phyloP scores from a whole-genome alignment of 495 filamentous ascomycete species.

The Penicillium pancosmium region DNA sequence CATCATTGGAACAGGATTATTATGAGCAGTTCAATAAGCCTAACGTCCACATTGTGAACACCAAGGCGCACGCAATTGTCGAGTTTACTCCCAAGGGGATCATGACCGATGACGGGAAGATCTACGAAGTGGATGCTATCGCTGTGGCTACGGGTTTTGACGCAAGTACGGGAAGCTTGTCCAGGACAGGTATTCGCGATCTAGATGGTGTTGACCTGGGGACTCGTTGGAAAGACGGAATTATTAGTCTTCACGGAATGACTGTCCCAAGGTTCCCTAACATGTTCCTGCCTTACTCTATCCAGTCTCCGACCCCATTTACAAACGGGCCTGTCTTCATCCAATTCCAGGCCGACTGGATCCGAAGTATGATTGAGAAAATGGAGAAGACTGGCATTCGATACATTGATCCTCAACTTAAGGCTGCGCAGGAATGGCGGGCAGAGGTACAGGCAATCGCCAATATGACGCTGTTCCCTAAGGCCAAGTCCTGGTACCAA shows the following conservation, averaged over 20 bases:
- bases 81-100: constrained; percentile 48
- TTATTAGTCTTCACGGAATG: constrained; percentile 48
- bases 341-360: constrained; percentile 52
- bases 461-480: constrained; percentile 48
- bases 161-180: constrained; percentile 49
- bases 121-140: constrained; percentile 53
- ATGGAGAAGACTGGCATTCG: constrained; percentile 42
- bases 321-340: constrained; percentile 52
- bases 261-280: constrained; percentile 52
- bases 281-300: constrained; percentile 53
- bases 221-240: constrained; percentile 48
- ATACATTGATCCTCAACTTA: constrained; percentile 42
- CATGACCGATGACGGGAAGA: constrained; percentile 38
- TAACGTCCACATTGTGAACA: constrained; percentile 57
- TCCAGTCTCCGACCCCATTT: constrained; percentile 53
- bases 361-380: constrained; percentile 48
- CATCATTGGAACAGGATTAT: constrained; percentile 56
- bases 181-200: constrained; percentile 48
- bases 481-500: constrained; percentile 36
- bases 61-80: constrained; percentile 50
- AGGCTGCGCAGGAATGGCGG: constrained; percentile 51
- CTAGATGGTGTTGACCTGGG: constrained; percentile 38
- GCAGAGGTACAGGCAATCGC: constrained; percentile 37
- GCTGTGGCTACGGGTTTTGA: constrained; percentile 61
- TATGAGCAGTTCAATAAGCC: constrained; percentile 60